Evolutionary conservation across 192 early-diverging fungal genomes (phyloP).

Genomic region (Coemansia nantahalensis): DNA sequence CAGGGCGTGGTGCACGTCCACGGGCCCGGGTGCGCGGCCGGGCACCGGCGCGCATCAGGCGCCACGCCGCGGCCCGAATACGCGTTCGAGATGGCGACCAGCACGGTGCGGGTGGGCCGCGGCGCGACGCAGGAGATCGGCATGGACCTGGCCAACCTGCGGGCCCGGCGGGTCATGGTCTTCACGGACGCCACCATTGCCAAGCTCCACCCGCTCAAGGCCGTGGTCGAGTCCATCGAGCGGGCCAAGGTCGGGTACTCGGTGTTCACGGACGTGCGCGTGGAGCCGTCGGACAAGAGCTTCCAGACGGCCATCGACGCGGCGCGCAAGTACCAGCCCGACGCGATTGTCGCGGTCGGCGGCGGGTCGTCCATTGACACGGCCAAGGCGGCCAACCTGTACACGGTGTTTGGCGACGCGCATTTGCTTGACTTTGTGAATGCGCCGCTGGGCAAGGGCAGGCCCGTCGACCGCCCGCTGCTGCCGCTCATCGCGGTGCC

Average conservation of each 20-base stretch:
- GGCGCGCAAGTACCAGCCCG: slow-evolving; percentile 67
- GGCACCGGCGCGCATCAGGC: slow-evolving; percentile 29
- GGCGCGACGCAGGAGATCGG: slow-evolving; percentile 85
- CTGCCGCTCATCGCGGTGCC: slow-evolving; percentile 78
- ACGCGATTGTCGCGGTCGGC: slow-evolving; percentile 87
- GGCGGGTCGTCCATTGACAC: slow-evolving; percentile 92
- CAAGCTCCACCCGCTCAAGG: slow-evolving; percentile 70
- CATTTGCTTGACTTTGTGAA: slow-evolving; percentile 92
- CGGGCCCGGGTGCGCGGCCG: too few species aligned
- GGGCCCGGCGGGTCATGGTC: slow-evolving; percentile 79
- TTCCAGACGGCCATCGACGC: slow-evolving; percentile 83
- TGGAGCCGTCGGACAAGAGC: slow-evolving; percentile 81
- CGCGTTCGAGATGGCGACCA: slow-evolving; percentile 86
- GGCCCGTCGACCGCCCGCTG: slow-evolving; percentile 67
- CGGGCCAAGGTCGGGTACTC: slow-evolving; percentile 63
- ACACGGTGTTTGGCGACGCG: slow-evolving; percentile 73
- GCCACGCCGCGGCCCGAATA: slow-evolving; percentile 55
- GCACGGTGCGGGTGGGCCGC: slow-evolving; percentile 80
- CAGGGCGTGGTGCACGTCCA: too few species aligned
- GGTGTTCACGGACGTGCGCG: slow-evolving; percentile 73
- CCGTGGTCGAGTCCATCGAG: slow-evolving; percentile 74
- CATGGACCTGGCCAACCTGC: slow-evolving; percentile 76
- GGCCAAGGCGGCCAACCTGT: slow-evolving; percentile 88
- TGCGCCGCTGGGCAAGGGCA: slow-evolving; percentile 85
- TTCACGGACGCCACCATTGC: slow-evolving; percentile 78